Conservation (phyloP, 2,329 filamentous ascomycete species). For the Epichloe typhina region DNA sequence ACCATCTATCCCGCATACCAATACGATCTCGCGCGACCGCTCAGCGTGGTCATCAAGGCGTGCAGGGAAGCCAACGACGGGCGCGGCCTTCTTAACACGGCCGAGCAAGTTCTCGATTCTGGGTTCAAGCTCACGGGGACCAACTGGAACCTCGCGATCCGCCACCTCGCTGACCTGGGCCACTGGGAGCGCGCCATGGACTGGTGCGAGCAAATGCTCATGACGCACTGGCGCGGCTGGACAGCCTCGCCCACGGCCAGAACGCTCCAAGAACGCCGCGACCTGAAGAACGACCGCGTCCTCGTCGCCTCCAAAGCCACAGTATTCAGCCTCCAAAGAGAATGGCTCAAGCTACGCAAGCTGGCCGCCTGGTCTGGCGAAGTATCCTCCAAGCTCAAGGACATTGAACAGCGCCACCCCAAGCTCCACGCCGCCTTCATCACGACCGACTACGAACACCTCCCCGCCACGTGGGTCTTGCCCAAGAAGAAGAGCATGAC, state of each 20-base stretch:
- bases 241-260: conserved; percentile 7
- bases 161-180: conserved; percentile 47
- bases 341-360: conserved; percentile 36
- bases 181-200: conserved; percentile 54
- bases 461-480: conserved; percentile 14
- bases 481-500: conserved; percentile 14
- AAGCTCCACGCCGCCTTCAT: conserved; percentile 27
- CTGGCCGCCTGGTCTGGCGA: conserved; percentile 34
- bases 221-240: conserved; percentile 72
- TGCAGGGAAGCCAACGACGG: conserved; percentile 27
- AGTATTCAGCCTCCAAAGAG: conserved; percentile 33
- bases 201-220: conserved; percentile 64
- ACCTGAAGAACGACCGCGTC: conserved; percentile 22
- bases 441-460: conserved; percentile 17
- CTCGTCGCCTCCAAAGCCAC: conserved; percentile 24
- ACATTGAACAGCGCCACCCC: conserved; percentile 27
- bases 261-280: conserved; percentile 21
- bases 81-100: conserved; percentile 32
- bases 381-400: conserved; percentile 25
- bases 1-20: conserved; percentile 34
- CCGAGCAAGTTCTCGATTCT: conserved; percentile 42
- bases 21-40: conserved; percentile 36
- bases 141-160: conserved; percentile 72
- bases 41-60: conserved; percentile 36
- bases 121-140: conserved; percentile 65